Percentiles rank a stretch among this genome's conserved stretches.
phyloP scores from a whole-genome alignment of 495 filamentous ascomycete species.

The Tetracladium setigerum region DNA sequence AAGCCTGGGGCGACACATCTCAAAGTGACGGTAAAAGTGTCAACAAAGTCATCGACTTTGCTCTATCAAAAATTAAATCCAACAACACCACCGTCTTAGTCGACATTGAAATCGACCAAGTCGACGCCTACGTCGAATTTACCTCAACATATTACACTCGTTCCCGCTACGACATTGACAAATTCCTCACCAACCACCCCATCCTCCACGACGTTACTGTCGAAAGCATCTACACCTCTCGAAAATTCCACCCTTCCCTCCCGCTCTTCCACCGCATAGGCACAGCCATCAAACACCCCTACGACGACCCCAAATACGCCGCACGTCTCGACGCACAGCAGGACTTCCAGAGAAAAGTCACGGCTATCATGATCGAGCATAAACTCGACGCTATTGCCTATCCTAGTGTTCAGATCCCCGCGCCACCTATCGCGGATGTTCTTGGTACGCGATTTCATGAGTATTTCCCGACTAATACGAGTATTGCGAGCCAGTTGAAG shows the following conservation, averaged over 20 bases:
- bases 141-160: slow-evolving; percentile 19
- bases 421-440: slow-evolving; percentile 19
- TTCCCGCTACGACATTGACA: slow-evolving; percentile 28
- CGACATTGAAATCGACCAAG: slow-evolving; percentile 24
- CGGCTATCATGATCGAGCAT: slow-evolving; percentile 18
- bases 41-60: slow-evolving; percentile 18
- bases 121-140: slow-evolving; percentile 24
- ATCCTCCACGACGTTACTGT: slow-evolving; percentile 15
- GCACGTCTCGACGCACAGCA: slow-evolving; percentile 14
- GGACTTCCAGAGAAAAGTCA: slow-evolving; percentile 22
- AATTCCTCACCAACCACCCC: slow-evolving; percentile 23
- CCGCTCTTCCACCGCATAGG: slow-evolving; percentile 12
- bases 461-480: slow-evolving; percentile 23
- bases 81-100: slow-evolving; percentile 19
- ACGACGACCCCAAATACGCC: slow-evolving; percentile 17
- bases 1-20: slow-evolving; percentile 24
- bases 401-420: slow-evolving; percentile 21
- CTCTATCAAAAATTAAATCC: slow-evolving; percentile 12
- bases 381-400: slow-evolving; percentile 21
- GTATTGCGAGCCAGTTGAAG: slow-evolving; percentile 17
- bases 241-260: slow-evolving; percentile 14
- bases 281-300: slow-evolving; percentile 14
- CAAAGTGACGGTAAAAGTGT: slow-evolving; percentile 13
- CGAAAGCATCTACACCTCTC: slow-evolving; percentile 11
- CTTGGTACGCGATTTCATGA: slow-evolving; percentile 14